These are phyloP conservation scores for Rhizopogon vesiculosus DNA, from an alignment of 768 basidiomycete species.

Conservation along the genomic window DNA sequence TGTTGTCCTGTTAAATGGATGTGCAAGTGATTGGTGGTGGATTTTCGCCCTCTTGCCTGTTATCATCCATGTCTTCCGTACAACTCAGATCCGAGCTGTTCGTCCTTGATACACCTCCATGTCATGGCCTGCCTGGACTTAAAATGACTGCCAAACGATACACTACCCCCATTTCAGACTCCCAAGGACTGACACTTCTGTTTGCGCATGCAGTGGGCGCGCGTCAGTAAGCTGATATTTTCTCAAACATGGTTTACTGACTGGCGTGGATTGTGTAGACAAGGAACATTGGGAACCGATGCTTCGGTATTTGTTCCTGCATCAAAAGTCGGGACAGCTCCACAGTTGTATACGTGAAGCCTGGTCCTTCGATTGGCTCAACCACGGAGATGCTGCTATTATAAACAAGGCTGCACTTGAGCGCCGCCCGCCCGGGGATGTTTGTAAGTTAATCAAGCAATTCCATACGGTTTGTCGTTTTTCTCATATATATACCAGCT, in stretches of 20 bases:
- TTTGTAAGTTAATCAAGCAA: conserved; percentile 27
- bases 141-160: conserved; percentile 46
- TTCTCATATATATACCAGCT: conserved; percentile 17
- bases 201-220: conserved; percentile 45
- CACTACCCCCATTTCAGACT: conserved; percentile 21
- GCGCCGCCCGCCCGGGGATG: conserved; percentile 23
- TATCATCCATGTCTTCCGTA: background rate
- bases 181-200: conserved; percentile 37
- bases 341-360: conserved; percentile 34
- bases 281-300: conserved; percentile 55
- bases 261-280: conserved; percentile 27
- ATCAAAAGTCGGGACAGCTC: conserved; percentile 18
- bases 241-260: background rate
- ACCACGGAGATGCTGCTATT: conserved; percentile 43
- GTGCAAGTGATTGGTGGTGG: background rate
- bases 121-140: conserved; percentile 13
- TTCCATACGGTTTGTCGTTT: background rate
- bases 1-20: background rate
- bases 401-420: conserved; percentile 33
- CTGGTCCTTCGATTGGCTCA: conserved; percentile 50
- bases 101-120: conserved; percentile 3
- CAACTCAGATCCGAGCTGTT: background rate
- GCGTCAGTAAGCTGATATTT: conserved; percentile 27
- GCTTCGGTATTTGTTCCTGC: conserved; percentile 33
- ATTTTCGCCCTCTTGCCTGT: background rate